These are phyloP conservation scores for Kitagawia praeruptora DNA, from an alignment of 129 eudicot genomes.

Conservation along the genomic window DNA sequence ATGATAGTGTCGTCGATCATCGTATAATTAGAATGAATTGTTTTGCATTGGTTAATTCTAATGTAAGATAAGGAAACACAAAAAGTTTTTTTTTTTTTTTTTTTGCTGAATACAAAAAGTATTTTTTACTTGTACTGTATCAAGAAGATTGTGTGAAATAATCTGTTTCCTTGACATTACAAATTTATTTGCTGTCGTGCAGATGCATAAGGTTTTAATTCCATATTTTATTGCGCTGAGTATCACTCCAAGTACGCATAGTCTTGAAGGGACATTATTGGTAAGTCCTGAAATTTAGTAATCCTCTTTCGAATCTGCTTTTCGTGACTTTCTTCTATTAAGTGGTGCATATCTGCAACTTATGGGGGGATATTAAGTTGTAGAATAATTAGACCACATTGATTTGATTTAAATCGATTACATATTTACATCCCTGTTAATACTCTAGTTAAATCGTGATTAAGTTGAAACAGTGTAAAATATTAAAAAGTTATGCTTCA, in stretches of 20 bases:
- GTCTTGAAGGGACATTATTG: slow-evolving; percentile 96
- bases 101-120: background rate
- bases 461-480: background rate
- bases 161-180: slow-evolving; percentile 13
- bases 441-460: background rate
- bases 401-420: background rate
- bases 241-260: slow-evolving; percentile 72
- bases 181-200: slow-evolving; percentile 20
- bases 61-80: too few species aligned
- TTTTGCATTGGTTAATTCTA: too few species aligned
- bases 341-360: background rate
- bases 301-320: background rate
- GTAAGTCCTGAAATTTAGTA: slow-evolving; percentile 37
- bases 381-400: background rate
- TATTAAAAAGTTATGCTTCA: background rate
- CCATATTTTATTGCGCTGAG: slow-evolving; percentile 77
- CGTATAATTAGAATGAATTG: too few species aligned
- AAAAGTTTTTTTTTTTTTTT: too few species aligned
- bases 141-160: background rate
- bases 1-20: too few species aligned
- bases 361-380: background rate
- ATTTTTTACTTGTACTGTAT: background rate
- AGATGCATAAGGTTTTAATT: slow-evolving; percentile 89
- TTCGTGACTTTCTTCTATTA: background rate
- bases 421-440: background rate